Evolutionary conservation across 2,329 filamentous ascomycete species (phyloP).

Genomic region (Aspergillus spinulosporus): DNA sequence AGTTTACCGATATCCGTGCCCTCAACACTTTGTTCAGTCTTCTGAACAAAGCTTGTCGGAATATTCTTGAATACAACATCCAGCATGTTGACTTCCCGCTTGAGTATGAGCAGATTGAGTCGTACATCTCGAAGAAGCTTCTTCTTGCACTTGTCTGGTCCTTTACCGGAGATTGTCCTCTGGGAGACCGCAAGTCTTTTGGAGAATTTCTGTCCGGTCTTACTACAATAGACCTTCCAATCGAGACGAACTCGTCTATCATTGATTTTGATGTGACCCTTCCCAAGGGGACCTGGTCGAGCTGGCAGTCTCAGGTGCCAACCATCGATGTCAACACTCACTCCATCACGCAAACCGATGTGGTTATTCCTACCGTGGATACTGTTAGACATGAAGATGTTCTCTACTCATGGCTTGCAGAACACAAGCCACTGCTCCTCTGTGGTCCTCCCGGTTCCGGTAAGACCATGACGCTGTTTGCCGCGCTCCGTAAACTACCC

Average conservation of each 20-base stretch:
- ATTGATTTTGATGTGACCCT: slow-evolving; percentile 94
- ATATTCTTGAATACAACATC: slow-evolving; percentile 91
- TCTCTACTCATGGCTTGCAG: slow-evolving; percentile 98
- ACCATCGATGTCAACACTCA: slow-evolving; percentile 97
- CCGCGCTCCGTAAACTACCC: slow-evolving; percentile 89
- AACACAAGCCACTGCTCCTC: slow-evolving; percentile 94
- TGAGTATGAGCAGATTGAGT: slow-evolving; percentile 84
- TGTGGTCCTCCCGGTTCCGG: slow-evolving; percentile 97
- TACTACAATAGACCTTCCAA: slow-evolving; percentile 81
- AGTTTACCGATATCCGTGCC: slow-evolving; percentile 87
- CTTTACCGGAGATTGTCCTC: slow-evolving; percentile 88
- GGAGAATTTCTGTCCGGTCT: slow-evolving; percentile 80
- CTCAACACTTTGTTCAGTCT: slow-evolving; percentile 93
- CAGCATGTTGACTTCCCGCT: slow-evolving; percentile 93
- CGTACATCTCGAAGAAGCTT: slow-evolving; percentile 89
- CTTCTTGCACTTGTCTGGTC: slow-evolving; percentile 93
- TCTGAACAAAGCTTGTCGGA: slow-evolving; percentile 88
- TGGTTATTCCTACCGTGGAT: slow-evolving; percentile 96
- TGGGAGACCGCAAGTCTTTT: slow-evolving; percentile 82
- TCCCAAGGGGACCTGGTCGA: slow-evolving; percentile 82
- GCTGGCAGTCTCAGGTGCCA: slow-evolving; percentile 94
- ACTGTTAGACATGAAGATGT: slow-evolving; percentile 98
- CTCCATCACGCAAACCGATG: slow-evolving; percentile 94
- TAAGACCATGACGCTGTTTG: slow-evolving; percentile 99
- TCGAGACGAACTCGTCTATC: slow-evolving; percentile 72